These are phyloP conservation scores for Jacaranda mimosifolia DNA, from an alignment of 257 asterid species.

Conservation along the genomic window DNA sequence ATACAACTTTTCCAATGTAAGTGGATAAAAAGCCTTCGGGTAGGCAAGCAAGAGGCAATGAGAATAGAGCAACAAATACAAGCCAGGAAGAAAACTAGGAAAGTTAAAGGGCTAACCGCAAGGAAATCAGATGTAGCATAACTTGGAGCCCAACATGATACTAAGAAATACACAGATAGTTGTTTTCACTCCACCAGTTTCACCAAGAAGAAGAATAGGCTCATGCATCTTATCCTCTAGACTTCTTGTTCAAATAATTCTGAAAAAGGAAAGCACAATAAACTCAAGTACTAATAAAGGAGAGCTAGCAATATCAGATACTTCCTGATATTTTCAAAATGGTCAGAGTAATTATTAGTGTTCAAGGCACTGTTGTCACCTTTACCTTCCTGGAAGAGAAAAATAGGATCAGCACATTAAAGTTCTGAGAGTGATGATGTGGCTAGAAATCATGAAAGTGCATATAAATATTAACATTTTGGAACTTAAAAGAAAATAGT, in stretches of 20 bases:
- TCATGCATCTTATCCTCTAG: constrained; percentile 89
- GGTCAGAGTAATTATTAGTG: constrained; percentile 26
- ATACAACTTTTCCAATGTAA: constrained; percentile 70
- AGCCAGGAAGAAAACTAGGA: constrained; percentile 24
- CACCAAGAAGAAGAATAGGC: constrained; percentile 98
- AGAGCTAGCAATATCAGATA: constrained; percentile 33
- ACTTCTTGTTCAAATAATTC: constrained; percentile 86
- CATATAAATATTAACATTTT: background rate
- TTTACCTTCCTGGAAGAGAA: constrained; percentile 43
- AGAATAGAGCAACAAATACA: background rate
- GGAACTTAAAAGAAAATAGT: constrained; percentile 33
- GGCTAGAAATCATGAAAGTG: constrained; percentile 9
- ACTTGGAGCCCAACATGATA: constrained; percentile 62
- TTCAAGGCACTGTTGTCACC: constrained; percentile 36
- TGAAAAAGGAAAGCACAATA: constrained; percentile 34
- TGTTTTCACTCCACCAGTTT: constrained; percentile 99
- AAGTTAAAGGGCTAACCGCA: constrained; percentile 77
- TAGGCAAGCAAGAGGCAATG: constrained; percentile 32
- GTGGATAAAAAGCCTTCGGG: constrained; percentile 67
- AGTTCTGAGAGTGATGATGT: background rate
- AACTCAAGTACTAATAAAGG: constrained; percentile 20
- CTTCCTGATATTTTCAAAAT: constrained; percentile 52
- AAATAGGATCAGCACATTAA: constrained; percentile 22
- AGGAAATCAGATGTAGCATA: constrained; percentile 93
- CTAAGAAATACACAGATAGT: constrained; percentile 95